Evolutionary conservation across 2,329 filamentous ascomycete species (phyloP), one percentile per base, ranked within the genome.

Genomic region (Trichoderma harzianum): DNA sequence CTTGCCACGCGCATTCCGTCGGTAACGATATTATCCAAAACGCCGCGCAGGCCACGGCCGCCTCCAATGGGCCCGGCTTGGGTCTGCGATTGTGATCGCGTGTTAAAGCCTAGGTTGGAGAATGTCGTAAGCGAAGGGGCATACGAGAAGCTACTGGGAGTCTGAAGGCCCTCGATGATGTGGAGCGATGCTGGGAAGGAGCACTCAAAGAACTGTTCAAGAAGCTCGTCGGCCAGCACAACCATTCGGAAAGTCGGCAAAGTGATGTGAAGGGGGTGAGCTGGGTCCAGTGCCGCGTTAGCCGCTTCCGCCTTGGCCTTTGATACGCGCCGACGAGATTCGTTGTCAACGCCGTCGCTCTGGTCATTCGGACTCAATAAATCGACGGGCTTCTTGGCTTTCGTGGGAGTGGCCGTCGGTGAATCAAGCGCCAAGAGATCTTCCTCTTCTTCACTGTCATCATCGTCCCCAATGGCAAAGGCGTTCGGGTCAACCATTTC

Each of bases 191-290:
- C 90, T 0, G 95, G 94, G 83, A 98, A 98, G 53, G 94, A 97
- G 0, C 93, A 93, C 83, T 99, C 96, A 80, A 99, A 99, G 83
- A 99, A 99, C 76, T 97, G 93, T 78, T 99, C 95, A 7, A 99
- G 89, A 1, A 97, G 88, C 80, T 99, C 96, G 78, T 99, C 96
- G 57, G 96, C 96, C 8, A 99, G 89, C 11, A 99, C 93, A 4
- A 99, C 94, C 96, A 99, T 99, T 75, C 96, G 92, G 87, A 99
- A 99, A 0, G 96, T 99, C 1, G 96, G 96, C 1, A 99, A 87
- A 1, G 96, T 98, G 78, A 99, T 98, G 80, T 98, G 93, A 0
- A 99, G 87, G 7, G 96, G 96, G 74, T 97, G 95, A 30, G 94
- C 91, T 3, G 96, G 96, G 79, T 99, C 95, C 5, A 99, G 88